These are phyloP conservation scores for Astraeus odoratus DNA, from an alignment of 768 basidiomycete genomes.

Conservation along the genomic window DNA sequence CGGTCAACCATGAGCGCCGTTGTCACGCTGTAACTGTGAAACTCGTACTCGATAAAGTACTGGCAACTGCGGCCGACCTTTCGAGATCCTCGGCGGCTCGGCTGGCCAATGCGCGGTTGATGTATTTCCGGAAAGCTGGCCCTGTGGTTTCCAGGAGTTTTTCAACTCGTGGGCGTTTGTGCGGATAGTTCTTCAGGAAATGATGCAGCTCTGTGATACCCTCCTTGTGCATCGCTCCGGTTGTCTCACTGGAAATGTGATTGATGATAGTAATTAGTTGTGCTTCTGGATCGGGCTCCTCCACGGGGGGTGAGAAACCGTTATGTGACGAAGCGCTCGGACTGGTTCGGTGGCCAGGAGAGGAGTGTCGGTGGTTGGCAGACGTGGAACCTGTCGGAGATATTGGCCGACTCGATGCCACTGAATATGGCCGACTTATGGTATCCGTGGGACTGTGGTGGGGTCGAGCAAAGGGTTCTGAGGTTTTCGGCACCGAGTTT, in stretches of 20 bases:
- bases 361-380: constrained; percentile 44
- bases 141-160: constrained; percentile 87
- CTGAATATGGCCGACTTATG: constrained; percentile 44
- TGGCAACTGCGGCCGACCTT: constrained; percentile 72
- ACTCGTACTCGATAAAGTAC: constrained; percentile 70
- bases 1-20: constrained; percentile 6
- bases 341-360: constrained; percentile 61
- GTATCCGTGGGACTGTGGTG: constrained; percentile 29
- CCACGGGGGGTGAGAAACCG: constrained; percentile 45
- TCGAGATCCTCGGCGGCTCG: constrained; percentile 85
- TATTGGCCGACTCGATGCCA: constrained; percentile 59
- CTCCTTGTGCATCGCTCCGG: constrained; percentile 85
- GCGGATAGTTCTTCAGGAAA: constrained; percentile 86
- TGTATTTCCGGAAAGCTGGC: constrained; percentile 86
- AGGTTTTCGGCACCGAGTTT: constrained; percentile 53
- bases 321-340: constrained; percentile 59
- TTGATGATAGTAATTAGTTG: constrained; percentile 77
- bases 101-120: constrained; percentile 79
- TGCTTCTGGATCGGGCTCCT: constrained; percentile 84
- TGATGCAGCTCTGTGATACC: constrained; percentile 93
- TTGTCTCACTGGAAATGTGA: constrained; percentile 84
- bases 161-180: constrained; percentile 76
- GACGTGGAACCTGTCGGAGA: constrained; percentile 66
- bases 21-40: background rate
- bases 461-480: constrained; percentile 24